Evolutionary conservation across 2,329 filamentous ascomycete genomes (phyloP).

Genomic region (Myriosclerotinia scirpicola): DNA sequence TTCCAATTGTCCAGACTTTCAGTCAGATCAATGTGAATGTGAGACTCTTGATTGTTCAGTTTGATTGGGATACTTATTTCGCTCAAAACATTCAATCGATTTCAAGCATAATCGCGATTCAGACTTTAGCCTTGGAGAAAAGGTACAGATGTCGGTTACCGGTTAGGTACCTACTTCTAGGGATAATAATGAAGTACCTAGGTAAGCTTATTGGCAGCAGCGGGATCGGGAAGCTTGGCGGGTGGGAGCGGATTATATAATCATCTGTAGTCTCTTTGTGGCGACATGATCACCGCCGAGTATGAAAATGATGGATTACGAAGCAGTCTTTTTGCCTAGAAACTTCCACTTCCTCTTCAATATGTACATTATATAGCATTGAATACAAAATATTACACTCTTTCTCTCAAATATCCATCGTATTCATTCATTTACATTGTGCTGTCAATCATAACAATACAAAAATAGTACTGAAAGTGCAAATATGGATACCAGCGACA

Average conservation of each 20-base stretch:
- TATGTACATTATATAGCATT: conserved; percentile 10
- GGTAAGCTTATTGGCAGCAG: not conserved
- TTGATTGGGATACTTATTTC: too few species aligned
- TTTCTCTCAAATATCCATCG: not conserved
- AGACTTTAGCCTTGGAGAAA: conserved; percentile 13
- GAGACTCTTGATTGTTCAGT: too few species aligned
- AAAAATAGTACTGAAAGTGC: not conserved
- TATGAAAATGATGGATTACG: conserved; percentile 35
- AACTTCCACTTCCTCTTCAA: conserved; percentile 30
- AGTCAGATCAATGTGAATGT: too few species aligned
- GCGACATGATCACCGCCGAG: not conserved
- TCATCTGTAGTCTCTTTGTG: not conserved
- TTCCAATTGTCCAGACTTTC: too few species aligned
- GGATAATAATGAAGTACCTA: too few species aligned
- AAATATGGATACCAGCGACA: conserved; percentile 23
- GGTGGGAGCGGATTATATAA: not conserved
- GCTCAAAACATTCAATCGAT: too few species aligned
- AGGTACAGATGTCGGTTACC: conserved; percentile 8
- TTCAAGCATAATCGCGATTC: conserved; percentile 6
- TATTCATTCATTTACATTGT: not conserved
- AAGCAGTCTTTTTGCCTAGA: conserved; percentile 36
- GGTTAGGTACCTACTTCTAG: too few species aligned
- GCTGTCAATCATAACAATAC: not conserved
- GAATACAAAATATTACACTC: not conserved
- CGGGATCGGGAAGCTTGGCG: conserved; percentile 13